These are phyloP conservation scores for Tagetes erecta DNA, from an alignment of 129 eudicot genomes.

Conservation along the genomic window DNA sequence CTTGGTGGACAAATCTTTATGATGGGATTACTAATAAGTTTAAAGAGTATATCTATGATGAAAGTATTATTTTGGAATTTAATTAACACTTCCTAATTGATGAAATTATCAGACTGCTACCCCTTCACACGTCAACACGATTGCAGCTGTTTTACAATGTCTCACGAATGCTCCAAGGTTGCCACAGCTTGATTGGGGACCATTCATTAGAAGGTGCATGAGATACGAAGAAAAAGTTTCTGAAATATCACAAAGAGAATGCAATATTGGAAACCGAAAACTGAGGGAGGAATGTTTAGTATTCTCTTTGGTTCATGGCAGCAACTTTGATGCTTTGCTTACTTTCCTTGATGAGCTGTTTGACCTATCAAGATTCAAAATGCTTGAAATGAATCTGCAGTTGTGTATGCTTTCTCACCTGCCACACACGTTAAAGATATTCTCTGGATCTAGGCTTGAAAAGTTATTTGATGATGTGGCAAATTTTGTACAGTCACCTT, in stretches of 20 bases:
- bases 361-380: conserved; percentile 69
- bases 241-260: conserved; percentile 31
- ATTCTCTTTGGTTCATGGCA: conserved; percentile 71
- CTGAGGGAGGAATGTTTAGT: conserved; percentile 65
- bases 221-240: conserved; percentile 59
- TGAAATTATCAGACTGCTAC: conserved; percentile 37
- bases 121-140: conserved; percentile 48
- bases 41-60: not conserved
- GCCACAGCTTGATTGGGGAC: conserved; percentile 83
- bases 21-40: not conserved
- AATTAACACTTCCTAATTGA: not conserved
- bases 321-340: conserved; percentile 58
- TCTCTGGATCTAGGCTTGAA: conserved; percentile 69
- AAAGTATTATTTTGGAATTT: not conserved
- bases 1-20: conserved; percentile 11
- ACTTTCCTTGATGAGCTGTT: conserved; percentile 78
- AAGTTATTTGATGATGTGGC: conserved; percentile 70
- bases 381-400: conserved; percentile 70
- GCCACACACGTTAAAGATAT: conserved; percentile 53
- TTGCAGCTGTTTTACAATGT: conserved; percentile 59
- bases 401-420: conserved; percentile 59
- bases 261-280: conserved; percentile 39
- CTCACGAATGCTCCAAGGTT: conserved; percentile 81
- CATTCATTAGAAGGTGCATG: conserved; percentile 79
- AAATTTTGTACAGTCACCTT: conserved; percentile 46